Evolutionary conservation across 2,329 filamentous ascomycete genomes (phyloP).

Genomic region (Pyrenochaeta sp.): DNA sequence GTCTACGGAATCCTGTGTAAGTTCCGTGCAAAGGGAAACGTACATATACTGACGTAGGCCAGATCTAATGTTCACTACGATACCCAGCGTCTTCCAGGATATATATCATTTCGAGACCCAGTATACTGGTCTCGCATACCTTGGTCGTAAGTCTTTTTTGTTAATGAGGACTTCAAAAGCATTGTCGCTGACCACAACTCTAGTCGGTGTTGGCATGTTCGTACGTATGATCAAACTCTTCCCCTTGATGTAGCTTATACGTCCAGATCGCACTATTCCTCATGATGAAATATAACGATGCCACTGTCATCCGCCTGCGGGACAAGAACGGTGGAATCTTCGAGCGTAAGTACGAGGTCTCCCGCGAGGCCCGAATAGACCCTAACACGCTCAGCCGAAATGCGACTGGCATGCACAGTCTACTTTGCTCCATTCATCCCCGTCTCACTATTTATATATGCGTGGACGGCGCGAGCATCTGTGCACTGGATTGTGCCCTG

Average conservation of each 20-base stretch:
- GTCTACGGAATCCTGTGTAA: slow-evolving; percentile 32
- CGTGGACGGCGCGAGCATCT: slow-evolving; percentile 60
- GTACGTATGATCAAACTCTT: slow-evolving; percentile 46
- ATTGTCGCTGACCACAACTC: background rate
- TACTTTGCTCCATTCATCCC: slow-evolving; percentile 24
- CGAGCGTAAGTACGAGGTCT: slow-evolving; percentile 33
- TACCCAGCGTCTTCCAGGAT: slow-evolving; percentile 76
- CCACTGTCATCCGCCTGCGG: slow-evolving; percentile 11
- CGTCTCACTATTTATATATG: slow-evolving; percentile 55
- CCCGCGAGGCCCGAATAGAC: background rate
- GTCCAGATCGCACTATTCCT: slow-evolving; percentile 55
- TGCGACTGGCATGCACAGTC: slow-evolving; percentile 51
- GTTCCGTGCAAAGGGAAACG: background rate
- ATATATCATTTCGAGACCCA: slow-evolving; percentile 76
- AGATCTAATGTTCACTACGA: slow-evolving; percentile 42
- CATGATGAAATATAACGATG: slow-evolving; percentile 11
- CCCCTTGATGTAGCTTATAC: slow-evolving; percentile 70
- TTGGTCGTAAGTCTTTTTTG: slow-evolving; percentile 21
- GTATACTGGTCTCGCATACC: slow-evolving; percentile 65
- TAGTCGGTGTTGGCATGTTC: slow-evolving; percentile 16
- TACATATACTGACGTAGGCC: background rate
- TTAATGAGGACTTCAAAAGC: no score
- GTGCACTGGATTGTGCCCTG: slow-evolving; percentile 62
- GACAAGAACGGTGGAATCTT: slow-evolving; percentile 19
- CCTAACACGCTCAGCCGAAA: slow-evolving; percentile 18